Percentiles rank a stretch among this genome's conserved stretches.
phyloP scores from a whole-genome alignment of 768 basidiomycete species.

The Suillus lakei region DNA sequence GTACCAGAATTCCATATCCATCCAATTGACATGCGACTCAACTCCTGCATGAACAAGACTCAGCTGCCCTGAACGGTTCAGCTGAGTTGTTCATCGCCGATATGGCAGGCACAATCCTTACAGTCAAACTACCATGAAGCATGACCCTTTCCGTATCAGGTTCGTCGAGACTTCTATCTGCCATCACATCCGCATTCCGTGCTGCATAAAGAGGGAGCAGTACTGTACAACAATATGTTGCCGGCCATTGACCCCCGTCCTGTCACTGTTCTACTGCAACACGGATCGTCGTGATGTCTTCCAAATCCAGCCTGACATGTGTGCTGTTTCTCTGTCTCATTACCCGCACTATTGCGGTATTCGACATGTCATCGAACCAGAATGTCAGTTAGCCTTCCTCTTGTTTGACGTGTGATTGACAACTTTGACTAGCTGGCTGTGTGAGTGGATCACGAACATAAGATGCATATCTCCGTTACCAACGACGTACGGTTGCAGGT shows the following conservation, averaged over 20 bases:
- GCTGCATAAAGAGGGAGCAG: conserved; percentile 9
- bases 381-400: conserved; percentile 23
- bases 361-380: conserved; percentile 29
- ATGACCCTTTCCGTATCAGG: conserved; percentile 4
- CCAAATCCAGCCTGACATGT: conserved; percentile 11
- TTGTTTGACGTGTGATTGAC: not conserved
- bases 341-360: conserved; percentile 13
- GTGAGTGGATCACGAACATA: conserved; percentile 15
- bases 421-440: conserved; percentile 26
- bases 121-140: not conserved
- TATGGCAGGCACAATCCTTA: not conserved
- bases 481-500: conserved; percentile 22
- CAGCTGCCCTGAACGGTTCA: not conserved
- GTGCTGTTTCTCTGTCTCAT: not conserved
- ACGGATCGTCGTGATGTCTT: not conserved
- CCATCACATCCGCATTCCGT: not conserved
- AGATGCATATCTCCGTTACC: not conserved
- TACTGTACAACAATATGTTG: not conserved
- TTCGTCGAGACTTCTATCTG: not conserved
- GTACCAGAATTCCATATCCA: not conserved
- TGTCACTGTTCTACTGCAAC: not conserved
- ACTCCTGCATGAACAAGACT: not conserved
- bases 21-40: not conserved
- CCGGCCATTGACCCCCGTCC: conserved; percentile 2
- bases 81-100: not conserved